A percentile compares a stretch with the other conserved stretches of the same genome.
These are phyloP conservation scores for Solanum ahanhuiri DNA, from an alignment of 257 asterid species.

Conservation along the genomic window DNA sequence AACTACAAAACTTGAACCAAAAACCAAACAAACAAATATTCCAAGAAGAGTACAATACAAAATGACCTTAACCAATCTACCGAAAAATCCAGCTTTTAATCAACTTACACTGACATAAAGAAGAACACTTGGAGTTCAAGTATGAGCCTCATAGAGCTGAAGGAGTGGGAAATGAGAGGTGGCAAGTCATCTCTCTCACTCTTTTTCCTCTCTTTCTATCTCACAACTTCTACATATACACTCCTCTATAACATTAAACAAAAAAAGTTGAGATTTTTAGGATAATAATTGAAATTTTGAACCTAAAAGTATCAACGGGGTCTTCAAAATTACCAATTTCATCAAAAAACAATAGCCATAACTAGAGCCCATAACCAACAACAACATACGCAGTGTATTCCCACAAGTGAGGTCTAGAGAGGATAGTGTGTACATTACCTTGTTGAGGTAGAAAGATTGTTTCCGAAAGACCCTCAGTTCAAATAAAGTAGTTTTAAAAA, in stretches of 20 bases:
- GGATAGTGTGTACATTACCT: no score
- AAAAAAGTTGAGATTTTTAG: background rate
- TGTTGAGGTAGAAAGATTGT: background rate
- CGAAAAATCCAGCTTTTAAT: background rate
- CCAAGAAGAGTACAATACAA: background rate
- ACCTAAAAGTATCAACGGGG: background rate
- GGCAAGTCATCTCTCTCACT: constrained; percentile 37
- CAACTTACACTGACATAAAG: constrained; percentile 29
- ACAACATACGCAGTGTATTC: background rate
- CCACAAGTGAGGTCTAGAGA: background rate
- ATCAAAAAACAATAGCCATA: background rate
- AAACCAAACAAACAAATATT: background rate
- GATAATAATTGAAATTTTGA: background rate
- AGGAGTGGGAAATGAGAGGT: constrained; percentile 36
- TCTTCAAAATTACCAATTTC: background rate
- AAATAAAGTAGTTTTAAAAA: no score
- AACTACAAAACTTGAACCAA: no score
- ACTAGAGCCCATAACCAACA: background rate
- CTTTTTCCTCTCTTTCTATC: background rate
- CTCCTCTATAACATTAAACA: background rate
- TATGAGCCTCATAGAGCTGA: constrained; percentile 40
- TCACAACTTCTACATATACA: background rate
- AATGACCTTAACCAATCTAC: background rate
- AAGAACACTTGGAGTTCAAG: constrained; percentile 23
- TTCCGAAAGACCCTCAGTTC: background rate